These are phyloP conservation scores for Heliosperma pusillum DNA, from an alignment of 148 eudicot genomes.

Conservation along the genomic window DNA sequence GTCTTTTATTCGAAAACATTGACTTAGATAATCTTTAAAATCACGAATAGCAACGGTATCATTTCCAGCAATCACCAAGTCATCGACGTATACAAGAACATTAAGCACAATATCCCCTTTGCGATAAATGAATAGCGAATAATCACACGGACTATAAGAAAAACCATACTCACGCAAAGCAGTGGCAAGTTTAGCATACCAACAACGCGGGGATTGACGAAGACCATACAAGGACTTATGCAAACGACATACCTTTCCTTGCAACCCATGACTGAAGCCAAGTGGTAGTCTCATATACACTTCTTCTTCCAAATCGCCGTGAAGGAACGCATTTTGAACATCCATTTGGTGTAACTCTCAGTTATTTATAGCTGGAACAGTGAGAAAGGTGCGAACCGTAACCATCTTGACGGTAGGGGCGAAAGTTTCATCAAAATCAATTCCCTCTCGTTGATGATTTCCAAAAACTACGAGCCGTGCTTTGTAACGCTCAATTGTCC, in stretches of 20 bases:
- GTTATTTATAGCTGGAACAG: neutral
- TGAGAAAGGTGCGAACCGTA: neutral
- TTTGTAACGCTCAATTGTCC: neutral
- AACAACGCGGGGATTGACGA: neutral
- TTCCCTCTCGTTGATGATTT: too few species aligned
- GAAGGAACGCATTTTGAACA: neutral
- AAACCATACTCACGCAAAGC: slow-evolving; percentile 5
- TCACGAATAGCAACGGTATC: neutral
- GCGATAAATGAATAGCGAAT: neutral
- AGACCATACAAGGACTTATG: slow-evolving; percentile 16
- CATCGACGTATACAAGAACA: slow-evolving; percentile 10
- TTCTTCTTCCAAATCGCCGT: neutral
- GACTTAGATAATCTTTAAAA: neutral
- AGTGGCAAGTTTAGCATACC: neutral
- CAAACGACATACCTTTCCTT: neutral
- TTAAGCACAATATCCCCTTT: neutral
- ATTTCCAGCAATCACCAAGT: slow-evolving; percentile 1
- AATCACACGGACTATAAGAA: neutral
- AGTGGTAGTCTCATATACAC: neutral
- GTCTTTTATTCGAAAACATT: too few species aligned
- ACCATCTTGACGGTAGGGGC: neutral
- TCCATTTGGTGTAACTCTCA: neutral
- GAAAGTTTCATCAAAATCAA: neutral
- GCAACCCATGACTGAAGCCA: neutral
- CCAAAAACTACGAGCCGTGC: neutral